Evolutionary conservation across 164 flowering plant genomes (phyloP), one percentile per base, ranked within the genome.

Genomic region (Macadamia tetraphylla): DNA sequence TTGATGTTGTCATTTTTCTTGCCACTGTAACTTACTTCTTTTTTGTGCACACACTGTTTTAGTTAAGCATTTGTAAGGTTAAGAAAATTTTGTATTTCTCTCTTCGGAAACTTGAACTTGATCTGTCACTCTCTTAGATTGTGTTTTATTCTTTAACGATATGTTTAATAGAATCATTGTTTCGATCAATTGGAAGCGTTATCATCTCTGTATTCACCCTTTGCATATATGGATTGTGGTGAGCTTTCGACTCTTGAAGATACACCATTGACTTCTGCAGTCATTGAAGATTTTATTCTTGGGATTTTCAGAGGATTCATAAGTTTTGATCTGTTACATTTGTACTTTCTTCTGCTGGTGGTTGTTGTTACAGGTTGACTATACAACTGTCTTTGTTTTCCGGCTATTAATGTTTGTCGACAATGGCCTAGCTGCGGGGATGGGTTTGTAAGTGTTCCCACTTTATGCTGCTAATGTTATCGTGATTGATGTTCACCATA

Each of bases 221-320:
- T 75, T 94, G 90, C 96, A 94, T 70, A 87, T 91, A 79, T 94
- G 98, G 98, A 94, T 86, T 44, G 92, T 91, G 95, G 98, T 94
- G 68, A 63, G 88, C 78, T 64, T 61, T 31, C 9, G 18, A 2
- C 15, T 14, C 63, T 3, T 29, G 32, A n/a, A 58, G 29, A 60
- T 35, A 35, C 40, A 35, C 40, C 40, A 35, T 35, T 35, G 40
- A 5, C 40, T 35, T 35, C 40, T 35, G 40, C 40, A 2, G 40
- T 35, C 40, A 35, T 35, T 35, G 40, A 35, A 35, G 40, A 35
- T 35, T 35, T 35, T 23, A 2, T 35, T 5, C 0, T 35, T 35
- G 40, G 40, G 40, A 5, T 35, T 35, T 35, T 35, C 40, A 35
- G 40, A 2, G 40, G 40, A 35, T 35, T 2, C 40, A 5, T 35